Base-by-base conservation (phyloP, 352 stramenopile genomes). In the Blastocystis sp. region DNA sequence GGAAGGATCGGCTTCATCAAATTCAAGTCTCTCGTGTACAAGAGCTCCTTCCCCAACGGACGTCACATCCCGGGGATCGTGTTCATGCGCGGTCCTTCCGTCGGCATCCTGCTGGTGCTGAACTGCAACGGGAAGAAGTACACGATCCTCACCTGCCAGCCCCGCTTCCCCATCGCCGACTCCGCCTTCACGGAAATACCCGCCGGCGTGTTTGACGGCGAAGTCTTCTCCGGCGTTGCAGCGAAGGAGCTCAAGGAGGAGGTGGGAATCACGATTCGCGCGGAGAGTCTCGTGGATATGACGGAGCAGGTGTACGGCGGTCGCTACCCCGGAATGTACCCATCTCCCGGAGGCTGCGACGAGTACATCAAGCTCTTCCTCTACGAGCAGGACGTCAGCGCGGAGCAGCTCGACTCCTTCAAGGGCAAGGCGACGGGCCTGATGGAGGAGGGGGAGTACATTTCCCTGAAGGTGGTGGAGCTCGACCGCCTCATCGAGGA, bases 21-120 rank as follows among this genome's bases (percentile, higher is more conserved):
- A 42, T 77, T 88, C 34, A 88, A 88, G 6, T 76, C 78, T 7
- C 45, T 79, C 14, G 78, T 88, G 0, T 88, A 61, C 68, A 88
- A 79, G 28, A 71, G 34, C 4, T 65, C 64, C 19, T 48, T 76
- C 52, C 61, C 78, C 3, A 65, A 88, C 11, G 68, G 78, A 79
- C 42, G 78, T 2, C 64, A 76, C 28, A 71, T 88, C 61, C 78
- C 78, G 1, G 78, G 78, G 28, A 88, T 88, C 57, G 78, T 88
- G n/a, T 88, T 88, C 45, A 88, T 88, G 78, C 43, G 78, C 10
- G 78, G 78, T 78, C 78, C 78, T 79, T 88, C 78, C 76, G 78
- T 88, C 1, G 78, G 43, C 11, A 88, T 88, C 62, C 24, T 88
- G 45, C 24, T 88, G 19, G 68, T 88, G 11, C 61, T 88, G n/a